Percentiles rank a stretch among this genome's conserved stretches.
These are phyloP conservation scores for Aspergillus affinis DNA, from an alignment of 495 filamentous ascomycete genomes.

Conservation along the genomic window DNA sequence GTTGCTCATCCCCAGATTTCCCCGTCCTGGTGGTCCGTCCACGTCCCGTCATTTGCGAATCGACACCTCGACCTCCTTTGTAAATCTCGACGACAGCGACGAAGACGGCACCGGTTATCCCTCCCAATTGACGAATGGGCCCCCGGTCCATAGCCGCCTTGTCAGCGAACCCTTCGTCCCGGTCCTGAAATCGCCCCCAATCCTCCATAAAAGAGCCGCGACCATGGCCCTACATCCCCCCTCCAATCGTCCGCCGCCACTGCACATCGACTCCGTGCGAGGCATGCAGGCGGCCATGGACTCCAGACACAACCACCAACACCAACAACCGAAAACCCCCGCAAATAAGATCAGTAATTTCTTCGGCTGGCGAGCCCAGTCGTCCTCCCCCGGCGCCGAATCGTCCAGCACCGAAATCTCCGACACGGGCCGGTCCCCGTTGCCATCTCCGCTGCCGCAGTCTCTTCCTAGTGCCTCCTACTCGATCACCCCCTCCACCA, in stretches of 20 bases:
- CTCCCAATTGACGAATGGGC: slow-evolving; percentile 45
- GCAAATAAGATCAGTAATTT: slow-evolving; percentile 64
- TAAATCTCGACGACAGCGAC: slow-evolving; percentile 31
- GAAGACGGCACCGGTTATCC: slow-evolving; percentile 33
- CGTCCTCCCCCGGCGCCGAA: slow-evolving; percentile 56
- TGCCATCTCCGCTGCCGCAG: slow-evolving; percentile 57
- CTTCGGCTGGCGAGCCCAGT: slow-evolving; percentile 63
- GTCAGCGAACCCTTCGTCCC: slow-evolving; percentile 51
- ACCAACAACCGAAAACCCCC: slow-evolving; percentile 57
- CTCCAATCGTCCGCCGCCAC: slow-evolving; percentile 36
- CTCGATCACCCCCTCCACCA: slow-evolving; percentile 33
- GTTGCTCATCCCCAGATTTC: slow-evolving; percentile 35
- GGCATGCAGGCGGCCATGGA: background rate
- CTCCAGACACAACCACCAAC: slow-evolving; percentile 16
- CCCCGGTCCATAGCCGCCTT: slow-evolving; percentile 44
- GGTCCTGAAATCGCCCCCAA: slow-evolving; percentile 40
- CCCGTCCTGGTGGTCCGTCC: slow-evolving; percentile 34
- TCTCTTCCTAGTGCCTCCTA: slow-evolving; percentile 42
- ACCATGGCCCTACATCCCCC: slow-evolving; percentile 48
- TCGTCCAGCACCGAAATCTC: slow-evolving; percentile 65
- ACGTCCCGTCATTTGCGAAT: slow-evolving; percentile 37
- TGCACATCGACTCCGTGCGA: slow-evolving; percentile 37
- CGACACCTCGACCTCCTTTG: slow-evolving; percentile 36
- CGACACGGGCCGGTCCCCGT: slow-evolving; percentile 58
- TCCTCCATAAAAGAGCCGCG: slow-evolving; percentile 35